phyloP scores from a whole-genome alignment of 1,139 yeast species.

The Yamadazyma sp. region DNA sequence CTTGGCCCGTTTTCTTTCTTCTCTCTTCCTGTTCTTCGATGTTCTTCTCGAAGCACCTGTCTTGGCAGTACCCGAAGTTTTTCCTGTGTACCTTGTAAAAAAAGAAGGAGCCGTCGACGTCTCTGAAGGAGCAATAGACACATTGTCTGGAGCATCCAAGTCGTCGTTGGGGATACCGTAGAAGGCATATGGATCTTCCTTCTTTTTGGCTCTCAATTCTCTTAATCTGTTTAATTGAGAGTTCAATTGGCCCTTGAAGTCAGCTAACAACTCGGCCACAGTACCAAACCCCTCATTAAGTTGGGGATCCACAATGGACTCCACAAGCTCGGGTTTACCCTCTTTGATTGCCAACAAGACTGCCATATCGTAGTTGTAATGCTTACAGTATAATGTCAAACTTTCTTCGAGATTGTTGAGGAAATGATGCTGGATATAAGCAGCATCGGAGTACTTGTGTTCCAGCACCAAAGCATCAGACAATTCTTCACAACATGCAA shows the following conservation, averaged over 20 bases:
- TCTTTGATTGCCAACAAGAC: slow-evolving; percentile 58
- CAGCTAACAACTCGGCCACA: slow-evolving; percentile 86
- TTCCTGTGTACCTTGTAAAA: slow-evolving; percentile 93
- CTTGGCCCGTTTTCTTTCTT: slow-evolving; percentile 92
- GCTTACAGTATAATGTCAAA: slow-evolving; percentile 68
- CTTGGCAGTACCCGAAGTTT: slow-evolving; percentile 91
- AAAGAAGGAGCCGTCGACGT: slow-evolving; percentile 91
- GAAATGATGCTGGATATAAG: slow-evolving; percentile 66
- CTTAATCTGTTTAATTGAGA: slow-evolving; percentile 84
- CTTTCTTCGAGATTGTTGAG: slow-evolving; percentile 64
- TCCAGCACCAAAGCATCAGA: slow-evolving; percentile 62
- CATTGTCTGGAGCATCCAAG: slow-evolving; percentile 84
- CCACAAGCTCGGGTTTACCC: slow-evolving; percentile 46
- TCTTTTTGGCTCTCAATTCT: slow-evolving; percentile 80
- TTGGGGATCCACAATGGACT: slow-evolving; percentile 65
- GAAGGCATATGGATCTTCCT: slow-evolving; percentile 80
- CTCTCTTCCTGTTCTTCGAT: slow-evolving; percentile 87
- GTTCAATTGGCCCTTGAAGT: slow-evolving; percentile 79
- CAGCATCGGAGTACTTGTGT: slow-evolving; percentile 82
- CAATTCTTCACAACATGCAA: slow-evolving; percentile 55
- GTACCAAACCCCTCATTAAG: slow-evolving; percentile 86
- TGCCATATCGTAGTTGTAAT: slow-evolving; percentile 75
- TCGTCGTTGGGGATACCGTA: slow-evolving; percentile 62
- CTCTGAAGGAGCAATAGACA: slow-evolving; percentile 92
- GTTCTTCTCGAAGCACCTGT: slow-evolving; percentile 95